Conservation (phyloP, 345 rosid genomes). For the Kandelia obovata region DNA sequence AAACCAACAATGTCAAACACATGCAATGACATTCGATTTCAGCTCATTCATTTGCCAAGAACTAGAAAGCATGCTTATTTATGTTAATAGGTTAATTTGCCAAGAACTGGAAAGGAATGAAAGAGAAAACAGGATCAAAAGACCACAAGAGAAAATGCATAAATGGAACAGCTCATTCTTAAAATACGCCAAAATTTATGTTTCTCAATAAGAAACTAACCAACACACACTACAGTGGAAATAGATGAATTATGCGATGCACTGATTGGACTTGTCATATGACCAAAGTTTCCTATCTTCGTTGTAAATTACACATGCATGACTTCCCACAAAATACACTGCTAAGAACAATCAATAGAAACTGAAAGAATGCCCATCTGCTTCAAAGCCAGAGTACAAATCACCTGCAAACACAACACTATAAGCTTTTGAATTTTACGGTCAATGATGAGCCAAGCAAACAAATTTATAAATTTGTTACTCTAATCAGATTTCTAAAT, state of each 20-base stretch:
- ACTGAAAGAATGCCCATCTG: neutral
- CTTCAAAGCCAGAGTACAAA: neutral
- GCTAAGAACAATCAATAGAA: neutral
- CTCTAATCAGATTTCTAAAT: neutral
- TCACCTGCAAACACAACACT: constrained; percentile 3
- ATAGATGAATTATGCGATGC: neutral
- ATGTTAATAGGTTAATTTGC: no score
- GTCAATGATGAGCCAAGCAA: neutral
- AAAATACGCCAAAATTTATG: neutral
- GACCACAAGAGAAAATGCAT: no score
- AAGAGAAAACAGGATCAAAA: no score
- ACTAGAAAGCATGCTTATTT: no score
- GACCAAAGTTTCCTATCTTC: neutral
- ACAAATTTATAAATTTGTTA: neutral
- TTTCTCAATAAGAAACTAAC: neutral
- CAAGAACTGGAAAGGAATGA: no score
- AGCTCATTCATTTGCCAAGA: no score
- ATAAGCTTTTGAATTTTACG: neutral
- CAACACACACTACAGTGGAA: neutral
- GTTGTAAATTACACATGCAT: neutral
- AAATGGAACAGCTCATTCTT: constrained; percentile 1
- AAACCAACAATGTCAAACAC: no score
- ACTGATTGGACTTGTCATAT: neutral
- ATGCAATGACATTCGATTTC: no score
- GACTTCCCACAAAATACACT: neutral